Conservation (phyloP, 768 basidiomycete species). For the Termitomyces sp. region DNA sequence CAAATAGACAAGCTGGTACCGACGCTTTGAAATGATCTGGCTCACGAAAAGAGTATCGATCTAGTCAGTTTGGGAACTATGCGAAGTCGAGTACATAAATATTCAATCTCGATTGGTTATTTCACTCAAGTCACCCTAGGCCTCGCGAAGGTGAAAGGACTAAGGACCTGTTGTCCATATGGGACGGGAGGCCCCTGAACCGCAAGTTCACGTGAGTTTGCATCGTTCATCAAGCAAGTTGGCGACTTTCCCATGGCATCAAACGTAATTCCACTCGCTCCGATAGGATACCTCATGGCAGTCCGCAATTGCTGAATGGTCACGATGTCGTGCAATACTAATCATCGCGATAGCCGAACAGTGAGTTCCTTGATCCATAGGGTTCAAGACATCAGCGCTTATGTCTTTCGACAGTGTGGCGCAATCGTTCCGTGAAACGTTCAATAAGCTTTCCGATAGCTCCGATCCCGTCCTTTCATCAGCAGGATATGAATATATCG, state of each 20-base stretch:
- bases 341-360: slow-evolving; percentile 33
- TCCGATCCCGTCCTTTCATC: slow-evolving; percentile 20
- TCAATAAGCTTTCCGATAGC: slow-evolving; percentile 25
- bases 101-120: background rate
- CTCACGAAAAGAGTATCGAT: slow-evolving; percentile 26
- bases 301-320: slow-evolving; percentile 27
- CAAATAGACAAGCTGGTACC: slow-evolving; percentile 21
- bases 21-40: slow-evolving; percentile 17
- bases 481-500: slow-evolving; percentile 30
- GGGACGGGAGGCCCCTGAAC: slow-evolving; percentile 27
- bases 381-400: background rate
- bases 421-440: slow-evolving; percentile 22
- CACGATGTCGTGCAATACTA: slow-evolving; percentile 30
- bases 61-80: slow-evolving; percentile 38
- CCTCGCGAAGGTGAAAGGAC: slow-evolving; percentile 19
- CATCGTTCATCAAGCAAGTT: slow-evolving; percentile 31
- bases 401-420: slow-evolving; percentile 19
- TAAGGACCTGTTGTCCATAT: slow-evolving; percentile 24
- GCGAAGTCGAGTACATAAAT: slow-evolving; percentile 32
- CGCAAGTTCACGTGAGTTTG: slow-evolving; percentile 39
- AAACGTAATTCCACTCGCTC: background rate
- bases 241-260: background rate
- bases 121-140: slow-evolving; percentile 5
- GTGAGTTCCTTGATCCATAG: slow-evolving; percentile 17
- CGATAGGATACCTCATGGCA: slow-evolving; percentile 25